These are phyloP conservation scores for Phellinidium pouzarii DNA, from an alignment of 1,284 basidiomycete species.

Conservation along the genomic window DNA sequence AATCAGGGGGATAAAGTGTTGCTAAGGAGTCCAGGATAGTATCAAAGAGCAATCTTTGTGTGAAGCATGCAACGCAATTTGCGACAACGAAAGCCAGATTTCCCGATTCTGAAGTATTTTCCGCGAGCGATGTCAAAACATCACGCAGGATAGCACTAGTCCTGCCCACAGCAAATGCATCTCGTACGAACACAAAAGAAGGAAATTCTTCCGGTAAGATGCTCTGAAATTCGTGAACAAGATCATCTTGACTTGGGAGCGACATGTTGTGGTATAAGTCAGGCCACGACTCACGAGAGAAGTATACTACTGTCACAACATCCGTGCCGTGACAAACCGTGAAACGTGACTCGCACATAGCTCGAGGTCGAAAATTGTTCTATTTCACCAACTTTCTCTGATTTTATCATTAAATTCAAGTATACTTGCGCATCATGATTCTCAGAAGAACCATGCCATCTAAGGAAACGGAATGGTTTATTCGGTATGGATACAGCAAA, in stretches of 20 bases:
- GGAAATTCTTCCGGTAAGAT: conserved; percentile 1
- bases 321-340: background rate
- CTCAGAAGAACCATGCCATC: no score
- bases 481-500: no score
- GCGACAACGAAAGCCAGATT: conserved; percentile 38
- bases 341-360: no score
- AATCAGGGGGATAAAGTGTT: conserved; percentile 37
- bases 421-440: no score
- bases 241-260: background rate
- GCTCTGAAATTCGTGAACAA: background rate
- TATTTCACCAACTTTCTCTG: no score
- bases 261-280: conserved; percentile 3
- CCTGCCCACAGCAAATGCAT: background rate
- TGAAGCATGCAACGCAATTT: conserved; percentile 63
- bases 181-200: conserved; percentile 6
- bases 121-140: background rate
- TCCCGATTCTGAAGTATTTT: background rate
- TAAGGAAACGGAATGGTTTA: no score
- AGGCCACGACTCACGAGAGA: no score
- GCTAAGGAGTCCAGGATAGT: conserved; percentile 55
- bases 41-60: conserved; percentile 61
- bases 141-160: background rate
- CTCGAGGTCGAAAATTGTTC: no score
- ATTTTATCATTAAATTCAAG: no score
- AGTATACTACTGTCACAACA: background rate